A percentile compares a stretch with the other conserved stretches of the same genome.
These are phyloP conservation scores for Tulasnella sp. DNA, from an alignment of 768 basidiomycete genomes.

Conservation along the genomic window DNA sequence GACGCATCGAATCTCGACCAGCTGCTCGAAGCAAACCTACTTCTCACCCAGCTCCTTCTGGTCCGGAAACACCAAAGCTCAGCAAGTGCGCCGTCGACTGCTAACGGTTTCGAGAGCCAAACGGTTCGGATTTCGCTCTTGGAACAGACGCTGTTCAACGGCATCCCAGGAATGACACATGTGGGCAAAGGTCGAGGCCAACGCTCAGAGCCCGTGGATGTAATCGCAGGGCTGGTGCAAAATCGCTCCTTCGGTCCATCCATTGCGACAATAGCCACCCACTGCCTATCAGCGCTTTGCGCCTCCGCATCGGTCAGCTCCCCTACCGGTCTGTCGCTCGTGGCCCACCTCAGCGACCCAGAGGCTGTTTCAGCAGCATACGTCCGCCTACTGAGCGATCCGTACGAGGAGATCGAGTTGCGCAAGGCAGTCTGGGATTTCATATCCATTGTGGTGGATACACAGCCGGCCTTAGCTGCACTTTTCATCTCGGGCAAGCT, in stretches of 20 bases:
- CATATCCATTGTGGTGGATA: constrained; percentile 69
- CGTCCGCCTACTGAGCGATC: constrained; percentile 66
- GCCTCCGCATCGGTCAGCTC: constrained; percentile 53
- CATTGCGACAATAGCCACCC: constrained; percentile 60
- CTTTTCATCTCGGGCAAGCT: constrained; percentile 73
- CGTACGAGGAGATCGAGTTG: constrained; percentile 65
- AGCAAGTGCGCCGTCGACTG: constrained; percentile 20
- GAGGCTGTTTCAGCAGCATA: constrained; percentile 60
- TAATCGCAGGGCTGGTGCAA: constrained; percentile 59
- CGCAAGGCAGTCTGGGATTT: constrained; percentile 78
- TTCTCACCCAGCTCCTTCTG: constrained; percentile 53
- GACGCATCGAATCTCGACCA: constrained; percentile 63
- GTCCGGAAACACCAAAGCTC: constrained; percentile 45
- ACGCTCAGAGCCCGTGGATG: constrained; percentile 65
- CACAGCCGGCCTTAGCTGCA: constrained; percentile 76
- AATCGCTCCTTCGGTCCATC: constrained; percentile 51
- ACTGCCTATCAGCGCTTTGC: constrained; percentile 59
- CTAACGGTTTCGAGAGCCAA: constrained; percentile 20
- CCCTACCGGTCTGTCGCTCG: constrained; percentile 61
- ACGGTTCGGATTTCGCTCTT: constrained; percentile 44
- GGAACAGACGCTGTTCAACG: constrained; percentile 67
- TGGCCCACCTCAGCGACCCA: constrained; percentile 69
- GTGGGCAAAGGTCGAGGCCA: constrained; percentile 40
- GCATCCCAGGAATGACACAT: constrained; percentile 44
- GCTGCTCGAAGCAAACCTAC: constrained; percentile 60